Evolutionary conservation across 2,329 filamentous ascomycete genomes (phyloP).

Genomic region (Epicoccum nigrum): DNA sequence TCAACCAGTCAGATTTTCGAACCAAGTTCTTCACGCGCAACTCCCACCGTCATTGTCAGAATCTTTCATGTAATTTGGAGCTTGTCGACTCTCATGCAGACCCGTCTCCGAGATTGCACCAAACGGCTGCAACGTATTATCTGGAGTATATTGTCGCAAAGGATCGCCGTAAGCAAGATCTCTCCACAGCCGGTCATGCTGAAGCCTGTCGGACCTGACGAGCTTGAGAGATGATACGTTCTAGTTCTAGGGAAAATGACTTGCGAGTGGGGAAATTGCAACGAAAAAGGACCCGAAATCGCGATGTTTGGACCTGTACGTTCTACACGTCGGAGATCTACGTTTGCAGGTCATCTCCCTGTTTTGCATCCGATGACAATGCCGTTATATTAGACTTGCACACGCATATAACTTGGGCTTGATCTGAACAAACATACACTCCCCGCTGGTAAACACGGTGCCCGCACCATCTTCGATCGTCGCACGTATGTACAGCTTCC

Average conservation of each 20-base stretch:
- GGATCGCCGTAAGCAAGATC: too few species aligned
- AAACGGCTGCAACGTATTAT: background rate
- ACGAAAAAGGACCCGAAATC: too few species aligned
- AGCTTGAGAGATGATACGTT: background rate
- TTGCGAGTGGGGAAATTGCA: too few species aligned
- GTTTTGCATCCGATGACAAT: too few species aligned
- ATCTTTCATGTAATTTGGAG: background rate
- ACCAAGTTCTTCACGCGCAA: slow-evolving; percentile 2
- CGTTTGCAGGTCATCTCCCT: too few species aligned
- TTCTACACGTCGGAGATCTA: too few species aligned
- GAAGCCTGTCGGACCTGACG: background rate
- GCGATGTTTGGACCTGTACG: too few species aligned
- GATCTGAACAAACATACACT: slow-evolving; percentile 58
- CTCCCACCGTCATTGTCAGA: background rate
- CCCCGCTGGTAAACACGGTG: slow-evolving; percentile 57
- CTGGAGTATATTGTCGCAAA: background rate
- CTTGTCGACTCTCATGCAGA: background rate
- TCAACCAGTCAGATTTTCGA: slow-evolving; percentile 30
- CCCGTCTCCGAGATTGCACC: background rate
- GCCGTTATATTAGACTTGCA: background rate
- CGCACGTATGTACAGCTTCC: slow-evolving; percentile 60
- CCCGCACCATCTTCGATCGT: slow-evolving; percentile 59
- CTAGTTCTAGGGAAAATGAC: background rate
- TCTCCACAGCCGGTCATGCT: too few species aligned
- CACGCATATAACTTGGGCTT: slow-evolving; percentile 31